Base-by-base conservation (phyloP, 1,139 yeast genomes). In the Diutina ranongensis region DNA sequence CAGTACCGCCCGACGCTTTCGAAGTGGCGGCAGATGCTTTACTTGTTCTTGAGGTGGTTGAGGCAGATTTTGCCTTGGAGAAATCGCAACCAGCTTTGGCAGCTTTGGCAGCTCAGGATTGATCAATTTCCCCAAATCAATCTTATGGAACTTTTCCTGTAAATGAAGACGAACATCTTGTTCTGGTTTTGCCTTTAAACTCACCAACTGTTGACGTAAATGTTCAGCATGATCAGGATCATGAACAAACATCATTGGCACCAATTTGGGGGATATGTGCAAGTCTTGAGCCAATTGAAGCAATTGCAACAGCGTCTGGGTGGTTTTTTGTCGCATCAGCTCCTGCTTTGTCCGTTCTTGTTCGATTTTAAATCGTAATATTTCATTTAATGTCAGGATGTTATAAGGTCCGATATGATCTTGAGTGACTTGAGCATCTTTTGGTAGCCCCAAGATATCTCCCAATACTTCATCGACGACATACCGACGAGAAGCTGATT, bases 1-100 rank as follows among this genome's bases (percentile, higher is more conserved):
- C 42, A 38, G 42, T n/a, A 38, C 42, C n/a, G 42, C 28, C 32
- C 42, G 42, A 3, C 42, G 42, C 42, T 38, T 38, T n/a, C 42
- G 9, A 1, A 38, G n/a, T 4, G 31, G 31, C 10, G 42, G 42
- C 42, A 38, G 42, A n/a, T n/a, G 5, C 28, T 21, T 10, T 8
- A 21, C 32, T 20, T 20, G 32, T 8, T 5, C 4, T 4, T 15
- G 20, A 19, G 12, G 20, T 10, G 28, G 31, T n/a, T 31, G 15
- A 4, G 28, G 31, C 42, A 38, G 42, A 4, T 15, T 25, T 15
- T 25, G 25, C 7, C 18, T 19, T 9, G 42, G 42, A 20, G 22
- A 27, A n/a, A 38, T 25, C 32, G 42, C 42, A 4, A 38, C 32
- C 42, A 38, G 42, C 32, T 38, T 38, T 7, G 42, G 42, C 42